These are phyloP conservation scores for Suillus cothurnatus DNA, from an alignment of 768 basidiomycete genomes.

Conservation along the genomic window DNA sequence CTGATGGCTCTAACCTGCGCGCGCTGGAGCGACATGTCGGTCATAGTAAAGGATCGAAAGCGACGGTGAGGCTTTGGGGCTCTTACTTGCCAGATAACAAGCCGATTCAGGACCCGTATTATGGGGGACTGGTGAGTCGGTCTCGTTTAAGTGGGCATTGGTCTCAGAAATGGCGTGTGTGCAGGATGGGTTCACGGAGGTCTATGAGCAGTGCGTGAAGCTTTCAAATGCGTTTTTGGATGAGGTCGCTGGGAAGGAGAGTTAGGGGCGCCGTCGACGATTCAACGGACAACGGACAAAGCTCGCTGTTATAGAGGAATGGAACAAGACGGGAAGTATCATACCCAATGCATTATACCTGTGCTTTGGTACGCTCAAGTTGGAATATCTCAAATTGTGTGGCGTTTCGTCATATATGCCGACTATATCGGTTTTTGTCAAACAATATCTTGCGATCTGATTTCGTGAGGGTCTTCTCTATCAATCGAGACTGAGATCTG, in stretches of 20 bases:
- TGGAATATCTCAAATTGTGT: not conserved
- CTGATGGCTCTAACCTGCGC: constrained; percentile 76
- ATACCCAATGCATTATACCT: not conserved
- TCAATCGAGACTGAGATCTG: not conserved
- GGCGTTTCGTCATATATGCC: not conserved
- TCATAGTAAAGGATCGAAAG: constrained; percentile 41
- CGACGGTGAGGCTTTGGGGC: constrained; percentile 77
- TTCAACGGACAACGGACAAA: not conserved
- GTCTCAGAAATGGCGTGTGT: constrained; percentile 2
- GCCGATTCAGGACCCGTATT: constrained; percentile 86
- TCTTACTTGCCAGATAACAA: constrained; percentile 64
- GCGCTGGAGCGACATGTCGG: constrained; percentile 41
- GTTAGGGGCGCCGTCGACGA: not conserved
- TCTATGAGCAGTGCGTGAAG: constrained; percentile 74
- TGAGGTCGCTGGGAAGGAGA: constrained; percentile 44
- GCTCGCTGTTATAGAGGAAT: no score
- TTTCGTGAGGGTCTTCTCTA: no score
- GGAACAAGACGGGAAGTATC: not conserved
- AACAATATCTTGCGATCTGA: not conserved
- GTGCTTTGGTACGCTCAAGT: not conserved
- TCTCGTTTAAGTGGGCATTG: not conserved
- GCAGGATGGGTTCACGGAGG: constrained; percentile 72
- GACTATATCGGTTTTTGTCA: not conserved
- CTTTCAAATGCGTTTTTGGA: constrained; percentile 84
- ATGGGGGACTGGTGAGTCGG: constrained; percentile 61